These are phyloP conservation scores for Telopea speciosissima DNA, from an alignment of 177 flowering plant species.

Conservation along the genomic window DNA sequence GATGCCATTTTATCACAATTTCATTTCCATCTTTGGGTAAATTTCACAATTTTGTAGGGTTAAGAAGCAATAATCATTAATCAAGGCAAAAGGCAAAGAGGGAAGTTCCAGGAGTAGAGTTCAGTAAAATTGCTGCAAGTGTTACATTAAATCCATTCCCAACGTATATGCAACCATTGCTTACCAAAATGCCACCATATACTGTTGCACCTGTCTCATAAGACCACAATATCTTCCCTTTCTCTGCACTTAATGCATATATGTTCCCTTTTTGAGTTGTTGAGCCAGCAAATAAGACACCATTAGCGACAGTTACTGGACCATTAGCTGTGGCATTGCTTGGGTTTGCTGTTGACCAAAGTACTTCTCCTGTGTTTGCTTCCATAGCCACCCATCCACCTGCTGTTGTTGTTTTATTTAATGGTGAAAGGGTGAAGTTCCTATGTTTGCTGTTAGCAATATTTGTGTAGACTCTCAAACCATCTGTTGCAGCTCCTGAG, in stretches of 20 bases:
- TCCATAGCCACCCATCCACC: constrained; percentile 59
- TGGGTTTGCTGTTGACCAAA: constrained; percentile 52
- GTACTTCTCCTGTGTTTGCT: constrained; percentile 28
- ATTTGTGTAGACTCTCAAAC: constrained; percentile 34
- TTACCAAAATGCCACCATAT: constrained; percentile 41
- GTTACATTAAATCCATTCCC: constrained; percentile 38
- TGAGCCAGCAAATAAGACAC: constrained; percentile 45
- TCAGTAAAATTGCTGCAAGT: constrained; percentile 8
- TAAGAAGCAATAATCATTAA: background rate
- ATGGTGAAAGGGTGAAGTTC: constrained; percentile 39
- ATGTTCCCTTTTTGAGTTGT: constrained; percentile 26
- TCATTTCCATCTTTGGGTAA: no score
- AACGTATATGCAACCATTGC: constrained; percentile 39
- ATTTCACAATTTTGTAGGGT: no score
- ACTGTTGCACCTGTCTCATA: constrained; percentile 41
- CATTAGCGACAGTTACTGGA: constrained; percentile 43
- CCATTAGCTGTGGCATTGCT: constrained; percentile 27
- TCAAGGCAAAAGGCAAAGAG: constrained; percentile 36
- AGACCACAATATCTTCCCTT: constrained; percentile 44
- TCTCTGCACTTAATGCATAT: constrained; percentile 38
- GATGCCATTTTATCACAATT: no score
- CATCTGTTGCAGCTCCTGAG: constrained; percentile 42
- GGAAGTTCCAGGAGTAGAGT: constrained; percentile 30
- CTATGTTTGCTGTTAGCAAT: constrained; percentile 25
- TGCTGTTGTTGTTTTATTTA: constrained; percentile 23